These are phyloP conservation scores for Polygonum aviculare DNA, from an alignment of 148 eudicot species.

Conservation along the genomic window DNA sequence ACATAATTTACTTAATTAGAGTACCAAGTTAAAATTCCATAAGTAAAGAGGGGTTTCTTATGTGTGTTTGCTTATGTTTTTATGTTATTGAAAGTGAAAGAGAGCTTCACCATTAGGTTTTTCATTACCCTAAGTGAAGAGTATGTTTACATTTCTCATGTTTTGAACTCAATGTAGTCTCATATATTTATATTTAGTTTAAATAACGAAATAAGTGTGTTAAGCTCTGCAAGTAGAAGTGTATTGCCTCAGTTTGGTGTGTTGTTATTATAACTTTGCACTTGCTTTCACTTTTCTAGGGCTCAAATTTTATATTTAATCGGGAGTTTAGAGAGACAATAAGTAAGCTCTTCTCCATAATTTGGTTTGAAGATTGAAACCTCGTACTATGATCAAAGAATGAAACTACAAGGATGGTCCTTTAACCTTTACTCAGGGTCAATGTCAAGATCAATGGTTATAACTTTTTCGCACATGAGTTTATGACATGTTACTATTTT, in stretches of 20 bases:
- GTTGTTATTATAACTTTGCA: background rate
- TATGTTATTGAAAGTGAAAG: no score
- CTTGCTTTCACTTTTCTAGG: conserved; percentile 1
- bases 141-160: no score
- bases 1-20: no score
- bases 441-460: no score
- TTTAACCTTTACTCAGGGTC: background rate
- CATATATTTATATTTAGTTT: no score
- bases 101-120: no score
- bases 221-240: conserved; percentile 53
- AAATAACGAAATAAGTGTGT: conserved; percentile 17
- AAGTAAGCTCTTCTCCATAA: background rate
- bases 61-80: no score
- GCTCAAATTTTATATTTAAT: background rate
- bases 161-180: no score
- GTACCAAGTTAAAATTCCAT: no score
- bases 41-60: no score
- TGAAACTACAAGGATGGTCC: background rate
- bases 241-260: background rate
- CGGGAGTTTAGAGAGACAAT: background rate
- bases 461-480: background rate
- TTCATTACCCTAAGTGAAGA: no score
- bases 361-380: background rate
- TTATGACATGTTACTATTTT: no score
- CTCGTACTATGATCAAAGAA: background rate